A percentile compares a stretch with the other conserved stretches of the same genome.
Evolutionary conservation across 2,329 filamentous ascomycete genomes (phyloP).

Genomic region (Phyllosticta citribraziliensis): DNA sequence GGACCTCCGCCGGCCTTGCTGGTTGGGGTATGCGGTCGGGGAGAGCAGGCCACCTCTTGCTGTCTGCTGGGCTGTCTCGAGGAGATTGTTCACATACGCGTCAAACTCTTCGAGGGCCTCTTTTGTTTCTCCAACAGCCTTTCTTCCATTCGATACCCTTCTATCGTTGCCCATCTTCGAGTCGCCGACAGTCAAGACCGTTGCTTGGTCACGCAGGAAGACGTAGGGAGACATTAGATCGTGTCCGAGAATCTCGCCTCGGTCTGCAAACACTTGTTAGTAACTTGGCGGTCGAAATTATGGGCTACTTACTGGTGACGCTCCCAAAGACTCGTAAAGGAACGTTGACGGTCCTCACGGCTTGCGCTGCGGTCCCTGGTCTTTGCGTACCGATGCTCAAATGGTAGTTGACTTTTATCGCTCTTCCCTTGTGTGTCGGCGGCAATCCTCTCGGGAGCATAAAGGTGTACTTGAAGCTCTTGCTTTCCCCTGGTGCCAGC

Average conservation of each 20-base stretch:
- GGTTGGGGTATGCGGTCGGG: conserved; percentile 50
- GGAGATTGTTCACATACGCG: conserved; percentile 38
- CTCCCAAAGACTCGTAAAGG: conserved; percentile 90
- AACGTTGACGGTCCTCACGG: conserved; percentile 81
- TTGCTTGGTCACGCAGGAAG: conserved; percentile 72
- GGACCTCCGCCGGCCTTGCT: conserved; percentile 36
- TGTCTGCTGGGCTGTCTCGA: conserved; percentile 23
- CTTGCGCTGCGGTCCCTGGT: conserved; percentile 61
- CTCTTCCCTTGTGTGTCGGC: conserved; percentile 80
- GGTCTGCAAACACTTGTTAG: conserved; percentile 33
- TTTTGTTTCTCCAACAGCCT: conserved; percentile 11
- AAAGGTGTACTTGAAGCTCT: conserved; percentile 78
- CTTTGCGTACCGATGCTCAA: conserved; percentile 86
- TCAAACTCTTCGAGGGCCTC: conserved; percentile 27
- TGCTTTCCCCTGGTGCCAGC: conserved; percentile 79
- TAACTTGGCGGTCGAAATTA: not conserved
- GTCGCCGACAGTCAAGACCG: conserved; percentile 34
- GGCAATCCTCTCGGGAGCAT: conserved; percentile 80
- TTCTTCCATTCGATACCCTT: conserved; percentile 13
- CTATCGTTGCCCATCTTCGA: conserved; percentile 17
- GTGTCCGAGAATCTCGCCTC: conserved; percentile 82
- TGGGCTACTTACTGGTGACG: conserved; percentile 54
- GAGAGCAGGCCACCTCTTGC: conserved; percentile 51
- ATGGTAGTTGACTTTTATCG: conserved; percentile 88
- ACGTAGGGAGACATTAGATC: conserved; percentile 94